Evolutionary conservation across 2,329 filamentous ascomycete genomes (phyloP), one percentile per base, ranked within the genome.

Genomic region (Rutstroemia sp.): DNA sequence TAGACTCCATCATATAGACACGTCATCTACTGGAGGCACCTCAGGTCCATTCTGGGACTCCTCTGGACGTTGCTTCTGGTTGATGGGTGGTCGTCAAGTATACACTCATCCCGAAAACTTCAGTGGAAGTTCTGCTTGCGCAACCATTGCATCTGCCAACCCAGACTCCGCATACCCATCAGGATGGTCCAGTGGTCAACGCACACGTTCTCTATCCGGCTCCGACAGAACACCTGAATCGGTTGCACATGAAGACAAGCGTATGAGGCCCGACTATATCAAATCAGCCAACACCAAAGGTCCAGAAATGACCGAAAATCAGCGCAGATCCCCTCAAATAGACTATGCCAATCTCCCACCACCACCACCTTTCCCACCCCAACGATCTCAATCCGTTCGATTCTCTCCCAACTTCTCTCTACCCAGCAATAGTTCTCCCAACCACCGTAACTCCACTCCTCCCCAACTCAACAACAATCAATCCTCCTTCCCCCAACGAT

Each of bases 1-100:
- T 21, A 49, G 37, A 37, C 37, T 50, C 23, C 25, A 54, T 47
- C 23, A 54, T 23, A 44, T 54, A 49, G 45, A 54, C 19, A 54
- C 45, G 37, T 48, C 52, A 27, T 44, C 45, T 42, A 39, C 4
- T 21, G 52, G 34, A 14, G 52, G 52, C 18, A 30, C 49, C 2
- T 54, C 52, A n/a, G 54, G 54, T 19, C 54, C 54, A 4, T 56
- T 56, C 25, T 56, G 47, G 47, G 54, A 56, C 39, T 14, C 48
- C 19, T 38, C 27, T 3, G 54, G 47, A 7, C 27, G 48, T 39
- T 56, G 54, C 8, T 56, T 51, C 34, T 56, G 47, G 47, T 14
- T 56, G 25, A 46, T 56, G 47, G 44, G 52, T 12, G 45, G 45
- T 39, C 47, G 47, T 2, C 47, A 56, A 56, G n/a, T 56, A n/a